Evolutionary conservation across 257 asterid genomes (phyloP).

Genomic region (Solanum bulbocastanum): DNA sequence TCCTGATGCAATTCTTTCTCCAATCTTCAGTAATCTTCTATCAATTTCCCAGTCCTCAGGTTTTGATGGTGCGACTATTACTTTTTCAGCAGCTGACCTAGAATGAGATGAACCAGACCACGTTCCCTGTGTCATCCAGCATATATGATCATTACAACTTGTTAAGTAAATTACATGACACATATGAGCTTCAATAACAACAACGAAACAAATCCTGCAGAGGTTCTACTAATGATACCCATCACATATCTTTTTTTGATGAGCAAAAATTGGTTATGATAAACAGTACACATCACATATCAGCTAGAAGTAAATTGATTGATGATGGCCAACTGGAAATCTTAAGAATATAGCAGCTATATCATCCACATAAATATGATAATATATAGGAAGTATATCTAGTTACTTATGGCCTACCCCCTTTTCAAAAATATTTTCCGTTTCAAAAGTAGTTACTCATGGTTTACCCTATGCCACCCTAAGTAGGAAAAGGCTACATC

Average conservation of each 20-base stretch:
- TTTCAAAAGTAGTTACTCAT: neutral
- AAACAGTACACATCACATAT: neutral
- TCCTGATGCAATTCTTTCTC: conserved; percentile 81
- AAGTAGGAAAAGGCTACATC: neutral
- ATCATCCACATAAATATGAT: neutral
- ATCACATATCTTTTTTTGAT: neutral
- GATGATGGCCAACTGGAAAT: neutral
- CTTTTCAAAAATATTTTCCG: neutral
- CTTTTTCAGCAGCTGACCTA: conserved; percentile 33
- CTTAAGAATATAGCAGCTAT: neutral
- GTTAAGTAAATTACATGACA: neutral
- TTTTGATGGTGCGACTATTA: conserved; percentile 22
- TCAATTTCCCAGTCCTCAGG: conserved; percentile 67
- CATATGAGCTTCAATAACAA: neutral
- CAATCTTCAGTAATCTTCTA: conserved; percentile 62
- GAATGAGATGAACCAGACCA: conserved; percentile 62
- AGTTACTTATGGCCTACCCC: neutral
- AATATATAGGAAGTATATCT: neutral
- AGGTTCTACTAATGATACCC: neutral
- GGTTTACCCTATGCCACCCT: neutral
- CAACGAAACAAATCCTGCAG: neutral
- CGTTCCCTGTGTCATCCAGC: conserved; percentile 40
- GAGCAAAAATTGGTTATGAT: neutral
- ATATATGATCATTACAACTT: neutral
- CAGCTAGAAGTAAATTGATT: neutral